Evolutionary conservation across 2,329 filamentous ascomycete genomes (phyloP).

Genomic region (Cercospora sesami): DNA sequence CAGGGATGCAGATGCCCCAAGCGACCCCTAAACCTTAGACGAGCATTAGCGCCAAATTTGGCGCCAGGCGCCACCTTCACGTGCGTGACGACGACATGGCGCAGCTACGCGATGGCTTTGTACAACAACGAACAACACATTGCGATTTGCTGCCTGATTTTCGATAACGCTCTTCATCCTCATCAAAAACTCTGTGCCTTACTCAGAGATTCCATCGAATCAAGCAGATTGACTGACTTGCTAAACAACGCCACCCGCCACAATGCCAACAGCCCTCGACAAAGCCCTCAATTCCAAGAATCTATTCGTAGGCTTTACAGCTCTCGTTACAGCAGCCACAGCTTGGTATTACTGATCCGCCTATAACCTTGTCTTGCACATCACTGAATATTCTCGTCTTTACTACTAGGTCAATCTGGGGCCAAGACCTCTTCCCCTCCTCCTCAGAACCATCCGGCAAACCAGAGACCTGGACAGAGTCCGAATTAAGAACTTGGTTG

Average conservation of each 20-base stretch:
- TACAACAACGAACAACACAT: neutral
- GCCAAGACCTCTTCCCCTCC: constrained; percentile 75
- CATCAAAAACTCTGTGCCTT: neutral
- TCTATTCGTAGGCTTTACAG: constrained; percentile 67
- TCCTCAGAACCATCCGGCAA: constrained; percentile 72
- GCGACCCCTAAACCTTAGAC: constrained; percentile 1
- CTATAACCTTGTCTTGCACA: too few species aligned
- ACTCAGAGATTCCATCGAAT: neutral
- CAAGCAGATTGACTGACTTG: too few species aligned
- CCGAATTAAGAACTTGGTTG: constrained; percentile 80
- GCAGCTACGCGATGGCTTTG: neutral
- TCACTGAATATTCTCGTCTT: neutral
- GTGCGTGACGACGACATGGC: constrained; percentile 7
- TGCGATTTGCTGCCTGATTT: neutral
- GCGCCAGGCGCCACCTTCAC: constrained; percentile 1
- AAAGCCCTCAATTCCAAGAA: constrained; percentile 48
- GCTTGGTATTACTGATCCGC: too few species aligned
- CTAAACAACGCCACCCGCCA: constrained; percentile 21
- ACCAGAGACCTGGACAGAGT: constrained; percentile 70
- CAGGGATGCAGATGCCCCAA: neutral
- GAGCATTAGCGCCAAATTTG: neutral
- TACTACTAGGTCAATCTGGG: constrained; percentile 65
- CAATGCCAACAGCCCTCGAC: constrained; percentile 54
- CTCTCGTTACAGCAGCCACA: constrained; percentile 76
- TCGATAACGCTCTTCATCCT: neutral